Evolutionary conservation across 192 early-diverging fungal species (phyloP), one percentile per base, ranked within the genome.

Genomic region (Phlyctochytrium bullatum): DNA sequence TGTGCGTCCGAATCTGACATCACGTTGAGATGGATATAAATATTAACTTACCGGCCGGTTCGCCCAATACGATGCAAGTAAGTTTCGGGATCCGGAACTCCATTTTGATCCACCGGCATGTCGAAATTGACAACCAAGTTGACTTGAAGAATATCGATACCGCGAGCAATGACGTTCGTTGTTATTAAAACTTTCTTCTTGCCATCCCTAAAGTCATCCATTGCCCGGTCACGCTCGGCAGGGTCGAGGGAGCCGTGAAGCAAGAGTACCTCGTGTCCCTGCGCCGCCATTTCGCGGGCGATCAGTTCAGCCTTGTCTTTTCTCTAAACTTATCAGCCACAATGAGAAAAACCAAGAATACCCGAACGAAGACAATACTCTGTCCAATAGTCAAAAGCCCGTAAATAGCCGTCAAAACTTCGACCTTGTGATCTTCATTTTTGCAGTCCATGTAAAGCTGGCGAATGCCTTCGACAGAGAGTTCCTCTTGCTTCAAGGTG

Each of bases 21-120:
- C 27, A 20, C 54, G 27, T 57, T 57, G 27, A 28, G 4, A 14
- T 57, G 6, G 4, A 24, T 57, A 6, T 28, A 28, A 28, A 24
- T 57, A 57, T 24, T 52, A 57, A 57, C 54, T 25, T 25, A 57
- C 35, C 97, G 83, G 59, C 97, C 97, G 0, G 97, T 99, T 63
- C 97, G 89, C 3, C 97, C 97, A 72, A 99, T 97, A 65, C 97
- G 90, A 77, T 99, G 97, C 36, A 98, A 80, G 67, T 99, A 99
- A 0, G 97, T 97, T 67, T 97, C 95, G 27, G 84, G 86, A 66
- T 98, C 97, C 0, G 94, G 91, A 0, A n/a, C 27, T 10, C 77
- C 68, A 20, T 76, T 66, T 30, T 69, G 78, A 31, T 91, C 89
- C 24, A 91, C 61, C 6, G 97, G 97, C 50, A 99, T 86, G 68